A percentile compares a stretch with the other conserved stretches of the same genome.
phyloP scores from a whole-genome alignment of 1,284 basidiomycete genomes.

The Naganishia albida region DNA sequence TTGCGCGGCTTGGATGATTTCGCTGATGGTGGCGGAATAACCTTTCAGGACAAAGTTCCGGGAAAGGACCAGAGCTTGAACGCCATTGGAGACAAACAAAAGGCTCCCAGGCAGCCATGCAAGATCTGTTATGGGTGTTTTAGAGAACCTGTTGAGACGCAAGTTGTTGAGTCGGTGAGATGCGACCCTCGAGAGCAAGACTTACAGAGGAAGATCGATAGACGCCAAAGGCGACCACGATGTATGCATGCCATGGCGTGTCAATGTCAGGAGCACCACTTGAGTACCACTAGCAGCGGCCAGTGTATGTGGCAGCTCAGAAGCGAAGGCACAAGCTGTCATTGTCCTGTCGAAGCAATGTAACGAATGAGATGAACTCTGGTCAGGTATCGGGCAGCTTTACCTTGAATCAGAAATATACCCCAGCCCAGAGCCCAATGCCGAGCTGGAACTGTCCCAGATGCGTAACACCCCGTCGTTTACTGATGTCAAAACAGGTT shows the following conservation, averaged over 20 bases:
- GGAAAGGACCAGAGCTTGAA: slow-evolving; percentile 43
- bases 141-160: slow-evolving; percentile 59
- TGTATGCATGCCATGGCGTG: slow-evolving; percentile 1
- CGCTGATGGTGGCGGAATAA: slow-evolving; percentile 63
- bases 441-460: slow-evolving; percentile 1
- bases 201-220: slow-evolving; percentile 11
- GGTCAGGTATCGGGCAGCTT: background rate
- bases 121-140: slow-evolving; percentile 55
- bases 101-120: slow-evolving; percentile 30
- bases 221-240: slow-evolving; percentile 1
- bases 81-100: slow-evolving; percentile 37
- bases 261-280: background rate
- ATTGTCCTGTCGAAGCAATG: background rate
- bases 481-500: background rate
- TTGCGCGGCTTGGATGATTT: slow-evolving; percentile 75
- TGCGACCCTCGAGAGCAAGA: slow-evolving; percentile 53
- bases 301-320: background rate
- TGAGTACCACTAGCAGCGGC: background rate
- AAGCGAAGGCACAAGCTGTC: slow-evolving; percentile 7
- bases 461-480: background rate
- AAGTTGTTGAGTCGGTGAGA: slow-evolving; percentile 72
- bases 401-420: slow-evolving; percentile 8
- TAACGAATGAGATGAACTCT: background rate
- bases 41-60: slow-evolving; percentile 26
- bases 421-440: slow-evolving; percentile 16